A percentile compares a stretch with the other conserved stretches of the same genome.
Conservation (phyloP, 192 early-diverging fungal genomes). For the Phlyctochytrium arcticum region DNA sequence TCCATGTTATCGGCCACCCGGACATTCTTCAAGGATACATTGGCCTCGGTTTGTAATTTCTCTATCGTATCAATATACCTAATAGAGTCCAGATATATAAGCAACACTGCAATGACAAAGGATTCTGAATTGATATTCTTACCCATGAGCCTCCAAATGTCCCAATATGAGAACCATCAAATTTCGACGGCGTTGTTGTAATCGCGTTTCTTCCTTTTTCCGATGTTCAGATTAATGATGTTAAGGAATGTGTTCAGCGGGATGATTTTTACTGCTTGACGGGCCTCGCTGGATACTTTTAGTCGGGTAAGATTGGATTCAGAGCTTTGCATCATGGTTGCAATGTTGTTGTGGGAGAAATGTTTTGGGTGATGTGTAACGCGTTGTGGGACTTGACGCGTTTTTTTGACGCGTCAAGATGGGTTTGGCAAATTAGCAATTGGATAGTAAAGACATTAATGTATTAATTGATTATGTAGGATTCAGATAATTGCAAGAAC, state of each 20-base stretch:
- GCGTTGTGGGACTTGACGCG: no score
- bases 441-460: no score
- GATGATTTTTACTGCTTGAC: conserved; percentile 22
- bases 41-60: conserved; percentile 42
- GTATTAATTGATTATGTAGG: no score
- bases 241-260: not conserved
- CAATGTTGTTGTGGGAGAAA: not conserved
- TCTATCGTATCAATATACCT: conserved; percentile 38
- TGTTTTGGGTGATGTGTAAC: not conserved
- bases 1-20: conserved; percentile 53
- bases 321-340: conserved; percentile 22
- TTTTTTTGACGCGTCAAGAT: no score
- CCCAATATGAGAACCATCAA: conserved; percentile 43
- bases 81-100: not conserved
- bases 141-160: conserved; percentile 42
- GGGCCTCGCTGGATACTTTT: conserved; percentile 31
- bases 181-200: conserved; percentile 35
- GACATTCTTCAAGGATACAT: conserved; percentile 39
- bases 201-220: conserved; percentile 28
- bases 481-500: no score
- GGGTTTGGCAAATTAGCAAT: no score
- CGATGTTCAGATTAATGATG: not conserved
- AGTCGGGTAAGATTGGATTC: conserved; percentile 23
- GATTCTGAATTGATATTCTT: no score
- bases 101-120: no score